These are phyloP conservation scores for Chaetomium fimeti DNA, from an alignment of 495 filamentous ascomycete genomes.

Conservation along the genomic window DNA sequence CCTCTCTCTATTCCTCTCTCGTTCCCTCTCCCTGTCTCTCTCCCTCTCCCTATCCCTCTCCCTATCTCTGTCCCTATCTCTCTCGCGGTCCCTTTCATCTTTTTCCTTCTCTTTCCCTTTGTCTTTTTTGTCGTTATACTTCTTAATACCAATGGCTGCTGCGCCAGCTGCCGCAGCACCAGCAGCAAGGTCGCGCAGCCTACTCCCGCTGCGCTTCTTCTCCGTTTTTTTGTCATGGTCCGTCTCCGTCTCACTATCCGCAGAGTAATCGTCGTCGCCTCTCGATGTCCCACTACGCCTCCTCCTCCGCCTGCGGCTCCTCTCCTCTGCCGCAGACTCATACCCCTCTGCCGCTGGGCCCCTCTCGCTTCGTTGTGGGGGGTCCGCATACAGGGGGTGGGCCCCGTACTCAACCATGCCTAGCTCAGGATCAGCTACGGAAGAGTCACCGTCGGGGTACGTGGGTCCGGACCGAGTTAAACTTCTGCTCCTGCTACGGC, in stretches of 20 bases:
- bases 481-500: slow-evolving; percentile 55
- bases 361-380: slow-evolving; percentile 17
- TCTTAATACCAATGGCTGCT: slow-evolving; percentile 74
- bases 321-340: slow-evolving; percentile 38
- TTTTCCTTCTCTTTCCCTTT: slow-evolving; percentile 38
- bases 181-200: slow-evolving; percentile 63
- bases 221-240: slow-evolving; percentile 39
- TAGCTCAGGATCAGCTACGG: slow-evolving; percentile 60
- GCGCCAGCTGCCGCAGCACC: slow-evolving; percentile 69
- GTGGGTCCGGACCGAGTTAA: slow-evolving; percentile 51
- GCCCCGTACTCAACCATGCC: slow-evolving; percentile 82
- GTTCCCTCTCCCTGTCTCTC: slow-evolving; percentile 37
- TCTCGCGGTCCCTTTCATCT: slow-evolving; percentile 21
- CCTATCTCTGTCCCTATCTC: slow-evolving; percentile 28
- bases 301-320: slow-evolving; percentile 27
- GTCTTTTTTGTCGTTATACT: slow-evolving; percentile 59
- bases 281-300: slow-evolving; percentile 25
- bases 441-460: slow-evolving; percentile 43
- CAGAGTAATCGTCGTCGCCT: slow-evolving; percentile 27
- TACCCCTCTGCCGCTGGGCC: slow-evolving; percentile 27
- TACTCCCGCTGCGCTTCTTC: slow-evolving; percentile 62
- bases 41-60: slow-evolving; percentile 38
- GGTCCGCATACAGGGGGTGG: slow-evolving; percentile 53
- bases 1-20: slow-evolving; percentile 22
- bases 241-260: slow-evolving; percentile 40